Evolutionary conservation across 805 yeast species (phyloP), one percentile per base, ranked within the genome.

Genomic region (Ogataea naganishii): DNA sequence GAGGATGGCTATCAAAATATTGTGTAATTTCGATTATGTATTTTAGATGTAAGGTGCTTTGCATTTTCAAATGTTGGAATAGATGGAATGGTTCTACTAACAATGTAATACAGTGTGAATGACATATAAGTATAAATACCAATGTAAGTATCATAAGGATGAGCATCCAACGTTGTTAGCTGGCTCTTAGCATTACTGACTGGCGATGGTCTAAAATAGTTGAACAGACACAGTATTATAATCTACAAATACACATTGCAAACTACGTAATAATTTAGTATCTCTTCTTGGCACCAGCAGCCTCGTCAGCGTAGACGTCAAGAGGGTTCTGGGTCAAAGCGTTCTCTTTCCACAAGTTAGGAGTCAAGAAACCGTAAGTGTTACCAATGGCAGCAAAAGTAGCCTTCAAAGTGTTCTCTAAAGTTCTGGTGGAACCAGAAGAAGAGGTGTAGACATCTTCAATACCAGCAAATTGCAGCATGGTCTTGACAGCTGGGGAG

Each of bases 301-400:
- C 81, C 65, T 80, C 86, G 56, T 80, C 89, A 59, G 89, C 78
- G 77, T 80, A 88, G 60, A 80, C 76, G 61, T 92, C 98, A 67
- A 92, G 75, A 65, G 98, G 98, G 62, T 95, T 83, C 52, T 82
- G 72, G 60, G 76, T 75, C 62, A 88, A 76, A 46, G 83, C 75
- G 58, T 77, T 75, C 56, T 77, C 82, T 56, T 72, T 71, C 98
- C 98, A 92, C 70, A 92, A 77, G 95, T 88, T 82, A 64, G 98
- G 98, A 67, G 98, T 92, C 73, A 92, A 81, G 97, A 88, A 92
- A 74, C 94, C 96, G 85, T 92, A 92, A 54, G 98, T 85, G 95
- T 88, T 89, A 75, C 96, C 96, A 61, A 92, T 81, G 60, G 98
- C 98, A 69, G 80, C 88, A 77, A 92, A 92, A 60, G 96, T 84